Evolutionary conservation across 176 grass and related monocot species (phyloP), one percentile per base, ranked within the genome.

Genomic region (Thalia dealbata): DNA sequence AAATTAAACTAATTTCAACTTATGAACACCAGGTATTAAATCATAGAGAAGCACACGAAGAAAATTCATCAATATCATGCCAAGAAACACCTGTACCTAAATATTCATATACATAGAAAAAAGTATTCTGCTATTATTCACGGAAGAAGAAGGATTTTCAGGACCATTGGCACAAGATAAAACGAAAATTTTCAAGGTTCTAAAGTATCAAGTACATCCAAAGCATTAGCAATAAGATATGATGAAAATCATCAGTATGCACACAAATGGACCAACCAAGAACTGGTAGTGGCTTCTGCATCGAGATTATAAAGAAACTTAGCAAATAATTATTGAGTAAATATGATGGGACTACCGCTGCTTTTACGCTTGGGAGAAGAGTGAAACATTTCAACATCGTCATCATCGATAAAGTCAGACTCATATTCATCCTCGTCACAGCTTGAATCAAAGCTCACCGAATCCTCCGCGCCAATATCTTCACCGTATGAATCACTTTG

Each of bases 361-460:
- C 85, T 95, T 84, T 95, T 91, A 12, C 72, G 76, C 50, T 55
- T 76, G 64, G 4, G 32, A 11, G 81, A 78, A 76, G 83, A 52
- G 76, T 62, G 46, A 54, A 82, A 64, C 54, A 75, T 73, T 58
- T 78, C 77, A 61, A 93, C 62, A 69, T 91, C 85, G 0, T 84
- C 92, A 56, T 89, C 86, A 81, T 99, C 90, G 77, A 86, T 83
- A 30, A 97, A 97, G 65, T 93, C 95, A 46, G 81, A 88, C 72
- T 92, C 89, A 73, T 89, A 92, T 14, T 83, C 79, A 78, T 92
- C 92, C 76, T 90, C 90, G 27, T 88, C 81, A 50, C 56, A 68
- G 10, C 66, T 78, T 41, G 6, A 58, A 22, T 67, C 78, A 58
- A 80, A 86, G 62, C 41, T 63, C 29, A 91, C 90, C 6, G 88